Conservation (phyloP, 805 yeast genomes). For the Starmerella khaoyaiensis region DNA sequence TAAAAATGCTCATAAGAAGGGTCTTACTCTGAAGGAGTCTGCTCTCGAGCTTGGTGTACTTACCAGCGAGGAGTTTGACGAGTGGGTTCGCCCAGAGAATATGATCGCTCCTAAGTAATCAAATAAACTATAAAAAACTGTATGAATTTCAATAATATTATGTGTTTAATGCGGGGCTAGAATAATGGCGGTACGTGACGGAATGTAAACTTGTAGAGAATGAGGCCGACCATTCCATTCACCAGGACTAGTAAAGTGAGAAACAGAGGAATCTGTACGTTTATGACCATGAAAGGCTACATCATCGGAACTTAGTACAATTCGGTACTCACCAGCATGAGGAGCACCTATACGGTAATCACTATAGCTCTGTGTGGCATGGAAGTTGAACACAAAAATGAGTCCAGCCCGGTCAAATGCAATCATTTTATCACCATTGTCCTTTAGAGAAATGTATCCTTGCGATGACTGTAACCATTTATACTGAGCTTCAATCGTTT, state of each 20-base stretch:
- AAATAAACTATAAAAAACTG: background rate
- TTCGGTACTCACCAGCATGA: slow-evolving; percentile 55
- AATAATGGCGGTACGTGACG: slow-evolving; percentile 59
- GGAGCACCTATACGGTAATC: slow-evolving; percentile 91
- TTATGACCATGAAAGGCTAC: slow-evolving; percentile 67
- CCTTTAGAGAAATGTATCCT: slow-evolving; percentile 77
- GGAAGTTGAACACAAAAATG: slow-evolving; percentile 78
- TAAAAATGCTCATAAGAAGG: slow-evolving; percentile 96
- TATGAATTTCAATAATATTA: background rate
- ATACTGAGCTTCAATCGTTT: slow-evolving; percentile 52
- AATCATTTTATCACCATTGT: slow-evolving; percentile 77
- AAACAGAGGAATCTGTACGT: slow-evolving; percentile 44
- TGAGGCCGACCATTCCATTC: slow-evolving; percentile 72
- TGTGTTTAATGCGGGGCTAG: slow-evolving; percentile 28
- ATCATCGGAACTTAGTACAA: slow-evolving; percentile 65
- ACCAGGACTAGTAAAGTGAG: slow-evolving; percentile 58
- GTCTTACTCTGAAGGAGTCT: slow-evolving; percentile 85
- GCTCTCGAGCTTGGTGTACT: slow-evolving; percentile 85
- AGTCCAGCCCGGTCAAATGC: slow-evolving; percentile 81
- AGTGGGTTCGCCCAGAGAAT: slow-evolving; percentile 95
- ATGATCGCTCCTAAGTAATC: slow-evolving; percentile 76
- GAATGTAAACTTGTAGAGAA: slow-evolving; percentile 64
- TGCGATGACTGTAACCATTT: slow-evolving; percentile 61
- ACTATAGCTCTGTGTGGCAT: slow-evolving; percentile 67
- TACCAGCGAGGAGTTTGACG: slow-evolving; percentile 74